A percentile compares a stretch with the other conserved stretches of the same genome.
Conservation (phyloP, 1,139 yeast genomes). For the Sugiyamaella grinbergsii region DNA sequence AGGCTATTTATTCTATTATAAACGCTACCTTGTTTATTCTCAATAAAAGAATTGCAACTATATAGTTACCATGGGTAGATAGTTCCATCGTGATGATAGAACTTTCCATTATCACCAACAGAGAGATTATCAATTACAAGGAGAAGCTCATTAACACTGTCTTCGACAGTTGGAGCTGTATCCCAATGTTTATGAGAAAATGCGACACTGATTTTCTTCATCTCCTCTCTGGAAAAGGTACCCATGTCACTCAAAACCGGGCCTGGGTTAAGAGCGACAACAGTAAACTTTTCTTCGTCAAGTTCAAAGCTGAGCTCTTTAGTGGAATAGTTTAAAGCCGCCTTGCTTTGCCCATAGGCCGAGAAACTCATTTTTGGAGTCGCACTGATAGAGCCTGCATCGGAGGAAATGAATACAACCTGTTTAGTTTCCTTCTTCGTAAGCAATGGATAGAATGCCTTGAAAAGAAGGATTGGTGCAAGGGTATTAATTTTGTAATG, state of each 20-base stretch:
- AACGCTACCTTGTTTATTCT: neutral
- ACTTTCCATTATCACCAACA: constrained; percentile 23
- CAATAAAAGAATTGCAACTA: no score
- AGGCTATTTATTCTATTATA: constrained; percentile 1
- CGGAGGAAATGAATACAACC: constrained; percentile 35
- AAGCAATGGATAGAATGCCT: constrained; percentile 37
- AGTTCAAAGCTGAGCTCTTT: constrained; percentile 36
- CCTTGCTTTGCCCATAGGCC: constrained; percentile 46
- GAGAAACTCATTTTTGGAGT: constrained; percentile 28
- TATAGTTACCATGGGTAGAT: constrained; percentile 20
- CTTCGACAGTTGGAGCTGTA: constrained; percentile 21
- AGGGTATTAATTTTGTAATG: constrained; percentile 40
- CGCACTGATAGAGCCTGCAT: constrained; percentile 36
- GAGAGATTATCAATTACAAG: constrained; percentile 20
- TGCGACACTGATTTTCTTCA: constrained; percentile 13
- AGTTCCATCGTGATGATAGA: constrained; percentile 25
- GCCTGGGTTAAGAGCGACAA: constrained; percentile 44
- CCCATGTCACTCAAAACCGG: constrained; percentile 42
- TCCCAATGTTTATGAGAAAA: constrained; percentile 21
- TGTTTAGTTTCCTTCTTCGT: constrained; percentile 30
- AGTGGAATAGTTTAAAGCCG: constrained; percentile 42
- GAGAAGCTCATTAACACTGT: constrained; percentile 22
- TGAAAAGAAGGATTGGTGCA: constrained; percentile 42
- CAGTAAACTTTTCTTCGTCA: constrained; percentile 34
- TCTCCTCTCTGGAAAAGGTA: constrained; percentile 18